Conservation (phyloP, 805 yeast genomes). For the Wickerhamiella nectarea region DNA sequence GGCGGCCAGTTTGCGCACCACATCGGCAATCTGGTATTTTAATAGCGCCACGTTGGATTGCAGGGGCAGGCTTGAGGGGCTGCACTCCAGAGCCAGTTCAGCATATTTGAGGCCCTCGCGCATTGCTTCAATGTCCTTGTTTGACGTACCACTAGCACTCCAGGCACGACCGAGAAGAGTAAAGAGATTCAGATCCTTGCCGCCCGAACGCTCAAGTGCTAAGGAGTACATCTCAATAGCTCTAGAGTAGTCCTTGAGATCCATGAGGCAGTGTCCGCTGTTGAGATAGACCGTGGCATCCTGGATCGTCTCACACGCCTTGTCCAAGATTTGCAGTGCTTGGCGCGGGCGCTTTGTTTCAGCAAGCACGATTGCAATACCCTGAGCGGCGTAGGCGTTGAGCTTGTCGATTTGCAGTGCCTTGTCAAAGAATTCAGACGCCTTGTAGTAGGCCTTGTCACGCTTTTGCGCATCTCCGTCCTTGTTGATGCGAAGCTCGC, state of each 20-base stretch:
- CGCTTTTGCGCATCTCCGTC: conserved; percentile 42
- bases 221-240: conserved; percentile 80
- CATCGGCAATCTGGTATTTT: conserved; percentile 78
- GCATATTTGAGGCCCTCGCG: conserved; percentile 51
- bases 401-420: conserved; percentile 70
- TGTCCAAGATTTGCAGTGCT: conserved; percentile 77
- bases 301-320: conserved; percentile 77
- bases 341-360: conserved; percentile 55
- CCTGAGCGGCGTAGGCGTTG: conserved; percentile 95
- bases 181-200: conserved; percentile 50
- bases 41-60: conserved; percentile 73
- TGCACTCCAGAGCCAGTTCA: conserved; percentile 37
- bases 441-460: conserved; percentile 67
- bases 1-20: conserved; percentile 46
- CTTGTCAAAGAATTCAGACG: conserved; percentile 84
- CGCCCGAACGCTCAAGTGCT: conserved; percentile 50
- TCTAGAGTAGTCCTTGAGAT: conserved; percentile 66
- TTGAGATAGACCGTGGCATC: conserved; percentile 75
- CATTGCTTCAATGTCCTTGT: conserved; percentile 48
- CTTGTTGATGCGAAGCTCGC: conserved; percentile 45
- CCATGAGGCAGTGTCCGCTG: conserved; percentile 75
- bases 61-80: conserved; percentile 33
- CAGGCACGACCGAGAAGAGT: conserved; percentile 78
- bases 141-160: conserved; percentile 63
- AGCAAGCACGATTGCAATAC: conserved; percentile 83